Base-by-base conservation (phyloP, 164 flowering plant species). In the Tetrastigma voinierianum region DNA sequence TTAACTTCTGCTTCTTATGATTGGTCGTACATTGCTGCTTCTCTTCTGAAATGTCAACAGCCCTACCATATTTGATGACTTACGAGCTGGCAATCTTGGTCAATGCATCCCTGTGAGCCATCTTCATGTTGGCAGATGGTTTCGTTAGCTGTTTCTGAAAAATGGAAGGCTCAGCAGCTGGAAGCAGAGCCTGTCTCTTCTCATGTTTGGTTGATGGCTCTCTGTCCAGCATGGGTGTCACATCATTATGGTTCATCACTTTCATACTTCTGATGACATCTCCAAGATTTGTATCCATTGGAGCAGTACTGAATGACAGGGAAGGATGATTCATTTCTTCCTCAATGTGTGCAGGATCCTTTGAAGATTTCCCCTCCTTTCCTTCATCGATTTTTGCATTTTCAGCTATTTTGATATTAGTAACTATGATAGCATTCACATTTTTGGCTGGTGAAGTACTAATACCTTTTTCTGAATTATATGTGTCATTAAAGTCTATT, bases 21-120 rank as follows among this genome's bases (percentile, higher is more conserved):
- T 65, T 69, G 62, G 63, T 64, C 48, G 55, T 72, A 19, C n/a
- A 18, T 15, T 64, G 71, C 20, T 46, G 57, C 43, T 70, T 51
- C 61, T 70, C 72, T 46, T 59, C 62, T 1, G 56, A 54, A 64
- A 54, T 6, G 40, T n/a, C 17, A 45, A 52, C 61, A 46, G 24
- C 57, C n/a, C 67, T 67, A 45, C 10, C 13, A 17, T 59, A 23
- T 69, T 57, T n/a, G 46, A 10, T 16, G 69, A 53, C 67, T 58
- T 59, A 23, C 20, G 46, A 11, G 49, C 58, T 57, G 54, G 70
- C 59, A 53, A 44, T 32, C 62, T 32, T 66, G 55, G 46, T 57
- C 40, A 48, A 9, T 44, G n/a, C 69, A 46, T 71, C 58, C 45
- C 17, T 17, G 3, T 21, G 54, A 57, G 3, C 12, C n/a, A 46